A percentile compares a stretch with the other conserved stretches of the same genome.
These are phyloP conservation scores for Flaveria robusta DNA, from an alignment of 129 eudicot species.

Conservation along the genomic window DNA sequence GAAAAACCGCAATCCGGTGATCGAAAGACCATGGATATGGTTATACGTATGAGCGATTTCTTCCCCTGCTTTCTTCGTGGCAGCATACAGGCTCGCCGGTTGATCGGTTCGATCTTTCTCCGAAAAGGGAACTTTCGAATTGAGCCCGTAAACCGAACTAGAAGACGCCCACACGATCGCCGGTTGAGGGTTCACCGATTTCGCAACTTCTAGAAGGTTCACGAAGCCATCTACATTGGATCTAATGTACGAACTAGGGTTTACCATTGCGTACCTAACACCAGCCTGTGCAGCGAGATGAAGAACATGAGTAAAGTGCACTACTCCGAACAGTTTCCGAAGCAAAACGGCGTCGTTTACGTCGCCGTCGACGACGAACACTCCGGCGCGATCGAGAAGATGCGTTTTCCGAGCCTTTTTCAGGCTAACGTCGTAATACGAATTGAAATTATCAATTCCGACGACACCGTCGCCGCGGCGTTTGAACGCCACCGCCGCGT, in stretches of 20 bases:
- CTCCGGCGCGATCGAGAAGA: conserved; percentile 51
- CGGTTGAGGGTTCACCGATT: conserved; percentile 59
- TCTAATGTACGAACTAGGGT: conserved; percentile 53
- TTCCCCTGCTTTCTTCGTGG: conserved; percentile 77
- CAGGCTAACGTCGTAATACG: conserved; percentile 49
- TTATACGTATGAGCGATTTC: conserved; percentile 68
- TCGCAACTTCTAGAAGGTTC: conserved; percentile 51
- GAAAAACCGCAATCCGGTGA: conserved; percentile 60
- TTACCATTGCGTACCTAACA: conserved; percentile 67
- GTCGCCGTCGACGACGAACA: conserved; percentile 54
- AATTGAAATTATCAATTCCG: conserved; percentile 64
- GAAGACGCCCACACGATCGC: conserved; percentile 69
- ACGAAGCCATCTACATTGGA: conserved; percentile 62
- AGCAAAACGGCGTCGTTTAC: conserved; percentile 53
- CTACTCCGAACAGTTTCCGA: conserved; percentile 45
- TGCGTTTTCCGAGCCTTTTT: conserved; percentile 45
- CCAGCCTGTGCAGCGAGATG: conserved; percentile 79
- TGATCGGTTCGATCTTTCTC: conserved; percentile 64
- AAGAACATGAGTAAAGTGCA: conserved; percentile 56
- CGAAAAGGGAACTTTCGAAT: conserved; percentile 64
- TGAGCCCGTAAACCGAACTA: conserved; percentile 68
- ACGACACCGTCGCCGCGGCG: conserved; percentile 67
- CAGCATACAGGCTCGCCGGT: conserved; percentile 70
- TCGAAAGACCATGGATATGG: conserved; percentile 64
- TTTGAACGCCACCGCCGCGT: conserved; percentile 50